These are phyloP conservation scores for Anethum foeniculum DNA, from an alignment of 140 eudicot genomes.

Conservation along the genomic window DNA sequence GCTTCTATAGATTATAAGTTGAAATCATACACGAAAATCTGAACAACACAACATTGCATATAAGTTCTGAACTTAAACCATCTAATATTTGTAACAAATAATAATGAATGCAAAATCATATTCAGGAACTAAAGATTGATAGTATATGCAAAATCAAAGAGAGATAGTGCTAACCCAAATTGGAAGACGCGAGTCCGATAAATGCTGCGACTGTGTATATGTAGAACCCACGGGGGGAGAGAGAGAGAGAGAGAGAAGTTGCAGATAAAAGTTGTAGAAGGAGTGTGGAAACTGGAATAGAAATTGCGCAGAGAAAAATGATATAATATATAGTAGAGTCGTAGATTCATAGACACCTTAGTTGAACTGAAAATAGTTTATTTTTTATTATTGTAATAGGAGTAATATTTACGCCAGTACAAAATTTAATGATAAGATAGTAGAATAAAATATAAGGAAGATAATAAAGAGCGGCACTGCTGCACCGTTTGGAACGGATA, in stretches of 20 bases:
- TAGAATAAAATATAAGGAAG: background rate
- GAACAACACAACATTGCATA: background rate
- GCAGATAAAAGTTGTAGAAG: background rate
- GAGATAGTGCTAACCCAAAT: background rate
- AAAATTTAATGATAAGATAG: too few relatives aligned
- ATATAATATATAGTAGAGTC: background rate
- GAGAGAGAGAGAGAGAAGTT: background rate
- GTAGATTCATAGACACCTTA: too few relatives aligned
- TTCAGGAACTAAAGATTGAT: background rate
- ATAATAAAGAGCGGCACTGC: background rate
- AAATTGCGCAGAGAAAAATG: background rate
- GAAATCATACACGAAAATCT: background rate
- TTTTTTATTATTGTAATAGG: too few relatives aligned
- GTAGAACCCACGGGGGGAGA: too few relatives aligned
- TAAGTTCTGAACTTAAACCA: background rate
- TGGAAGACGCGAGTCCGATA: background rate
- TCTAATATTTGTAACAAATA: background rate
- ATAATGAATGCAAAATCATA: background rate
- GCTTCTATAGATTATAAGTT: background rate
- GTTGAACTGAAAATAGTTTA: too few relatives aligned
- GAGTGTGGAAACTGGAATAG: background rate
- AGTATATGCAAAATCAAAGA: background rate
- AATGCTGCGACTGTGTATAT: background rate
- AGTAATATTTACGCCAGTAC: background rate
- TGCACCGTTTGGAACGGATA: background rate